phyloP scores from a whole-genome alignment of 2,329 filamentous ascomycete genomes.

The Didymella keratinophila region DNA sequence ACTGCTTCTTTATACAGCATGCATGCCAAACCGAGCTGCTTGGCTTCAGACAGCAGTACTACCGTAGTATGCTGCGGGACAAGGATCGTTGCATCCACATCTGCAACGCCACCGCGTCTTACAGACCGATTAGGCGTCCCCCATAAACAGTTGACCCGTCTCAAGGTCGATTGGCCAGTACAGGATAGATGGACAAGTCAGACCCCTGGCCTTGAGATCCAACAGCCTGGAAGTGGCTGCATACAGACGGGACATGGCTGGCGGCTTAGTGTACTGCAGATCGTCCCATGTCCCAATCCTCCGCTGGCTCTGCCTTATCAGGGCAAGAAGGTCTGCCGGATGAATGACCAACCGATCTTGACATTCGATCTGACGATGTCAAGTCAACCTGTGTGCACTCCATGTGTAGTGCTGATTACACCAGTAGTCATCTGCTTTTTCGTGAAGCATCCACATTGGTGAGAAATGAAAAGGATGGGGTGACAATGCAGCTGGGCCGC shows the following conservation, averaged over 20 bases:
- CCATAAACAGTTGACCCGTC: background rate
- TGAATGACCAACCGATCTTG: background rate
- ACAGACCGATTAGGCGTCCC: background rate
- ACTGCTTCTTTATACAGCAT: slow-evolving; percentile 12
- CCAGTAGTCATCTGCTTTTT: slow-evolving; percentile 2
- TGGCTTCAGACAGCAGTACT: slow-evolving; percentile 3
- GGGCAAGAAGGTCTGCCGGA: background rate
- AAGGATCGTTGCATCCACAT: background rate
- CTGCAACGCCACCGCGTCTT: slow-evolving; percentile 2
- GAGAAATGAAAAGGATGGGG: slow-evolving; percentile 7
- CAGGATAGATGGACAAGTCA: background rate
- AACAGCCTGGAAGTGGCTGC: slow-evolving; percentile 4
- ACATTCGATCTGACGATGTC: background rate
- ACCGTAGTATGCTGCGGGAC: slow-evolving; percentile 9
- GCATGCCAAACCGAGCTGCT: background rate
- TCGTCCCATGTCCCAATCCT: background rate
- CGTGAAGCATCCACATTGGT: background rate
- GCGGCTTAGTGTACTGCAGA: background rate
- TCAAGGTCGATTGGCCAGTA: background rate
- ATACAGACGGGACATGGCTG: background rate
- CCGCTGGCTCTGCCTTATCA: background rate
- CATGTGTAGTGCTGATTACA: background rate
- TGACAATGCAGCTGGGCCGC: slow-evolving; percentile 13
- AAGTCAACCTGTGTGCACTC: background rate
- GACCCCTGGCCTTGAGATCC: background rate